Conservation (phyloP, 176 grass and related monocot genomes). For the Oropetium thomaeum region DNA sequence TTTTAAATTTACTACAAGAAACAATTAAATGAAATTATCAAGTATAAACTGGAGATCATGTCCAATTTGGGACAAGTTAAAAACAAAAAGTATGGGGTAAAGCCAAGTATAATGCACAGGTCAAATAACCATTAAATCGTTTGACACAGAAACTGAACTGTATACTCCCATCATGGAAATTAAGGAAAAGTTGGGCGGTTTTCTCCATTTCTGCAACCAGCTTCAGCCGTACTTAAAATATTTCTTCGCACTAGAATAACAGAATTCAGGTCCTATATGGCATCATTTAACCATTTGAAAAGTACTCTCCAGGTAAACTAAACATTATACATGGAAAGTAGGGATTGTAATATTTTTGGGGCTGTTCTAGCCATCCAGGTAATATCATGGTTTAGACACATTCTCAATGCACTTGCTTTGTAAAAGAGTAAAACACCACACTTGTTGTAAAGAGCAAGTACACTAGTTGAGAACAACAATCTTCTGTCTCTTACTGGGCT, state of each 20-base stretch:
- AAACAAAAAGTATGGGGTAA: neutral
- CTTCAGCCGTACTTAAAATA: neutral
- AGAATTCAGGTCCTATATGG: neutral
- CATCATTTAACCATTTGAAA: neutral
- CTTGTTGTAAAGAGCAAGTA: neutral
- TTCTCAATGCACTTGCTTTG: neutral
- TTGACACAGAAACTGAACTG: neutral
- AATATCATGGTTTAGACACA: neutral
- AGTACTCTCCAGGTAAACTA: neutral
- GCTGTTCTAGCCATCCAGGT: neutral
- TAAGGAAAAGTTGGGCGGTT: neutral
- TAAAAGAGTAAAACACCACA: neutral
- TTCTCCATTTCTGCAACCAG: neutral
- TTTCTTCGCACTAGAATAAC: neutral
- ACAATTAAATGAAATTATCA: neutral
- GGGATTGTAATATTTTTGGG: neutral
- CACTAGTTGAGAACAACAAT: slow-evolving; percentile 71
- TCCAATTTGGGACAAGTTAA: neutral
- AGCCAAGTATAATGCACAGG: too few relatives aligned
- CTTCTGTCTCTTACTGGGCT: slow-evolving; percentile 64
- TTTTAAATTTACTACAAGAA: neutral
- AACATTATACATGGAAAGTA: slow-evolving; percentile 12
- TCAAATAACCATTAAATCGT: neutral
- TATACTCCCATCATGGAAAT: neutral
- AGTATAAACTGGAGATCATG: neutral